Evolutionary conservation across 371 early-diverging fungal genomes (phyloP), one percentile per base, ranked within the genome.

Genomic region (Mucor sp.): DNA sequence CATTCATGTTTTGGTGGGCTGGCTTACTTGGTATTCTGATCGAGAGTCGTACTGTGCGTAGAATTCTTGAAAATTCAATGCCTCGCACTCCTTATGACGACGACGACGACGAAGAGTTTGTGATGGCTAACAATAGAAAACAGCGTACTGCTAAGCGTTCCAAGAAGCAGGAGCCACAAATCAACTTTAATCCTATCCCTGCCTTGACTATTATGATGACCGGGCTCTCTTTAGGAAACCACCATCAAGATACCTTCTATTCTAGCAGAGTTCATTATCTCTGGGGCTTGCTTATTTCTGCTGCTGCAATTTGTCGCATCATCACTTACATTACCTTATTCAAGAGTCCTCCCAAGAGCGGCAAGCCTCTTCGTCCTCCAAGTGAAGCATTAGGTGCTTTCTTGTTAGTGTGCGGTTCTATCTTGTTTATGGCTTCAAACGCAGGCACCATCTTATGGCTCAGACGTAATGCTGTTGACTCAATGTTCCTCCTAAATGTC

Each of bases 1-100:
- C 87, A 9, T 86, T 89, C 60, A 85, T 89, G 82, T 67, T 56
- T 86, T 89, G 88, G 85, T 84, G 85, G 83, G 82, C 83, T 66
- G 89, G 89, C 60, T 69, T 87, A 39, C 68, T 85, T 27, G 85
- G 87, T 17, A 80, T 85, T 4, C 70, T 87, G 47, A 80, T 86
- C 56, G 75, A 76, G 66, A 83, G 83, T 9, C 79, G 85, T 53
- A 78, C 80, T 44, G 59, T 89, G 59, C 78, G 81, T 27, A 64
- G 78, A 3, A 39, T 80, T 21, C 60, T 83, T 17, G 75, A 78
- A 47, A 66, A 68, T 14, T 63, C 67, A 0, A 74, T 74, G 17
- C 23, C 28, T 27, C 17, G 28, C n/a, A 43, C 39, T 25, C 9
- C 47, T 0, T 19, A 30, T 6, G 30, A 30, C 30, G 30, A 39